Evolutionary conservation across 805 yeast genomes (phyloP).

Genomic region (Starmerella apis): DNA sequence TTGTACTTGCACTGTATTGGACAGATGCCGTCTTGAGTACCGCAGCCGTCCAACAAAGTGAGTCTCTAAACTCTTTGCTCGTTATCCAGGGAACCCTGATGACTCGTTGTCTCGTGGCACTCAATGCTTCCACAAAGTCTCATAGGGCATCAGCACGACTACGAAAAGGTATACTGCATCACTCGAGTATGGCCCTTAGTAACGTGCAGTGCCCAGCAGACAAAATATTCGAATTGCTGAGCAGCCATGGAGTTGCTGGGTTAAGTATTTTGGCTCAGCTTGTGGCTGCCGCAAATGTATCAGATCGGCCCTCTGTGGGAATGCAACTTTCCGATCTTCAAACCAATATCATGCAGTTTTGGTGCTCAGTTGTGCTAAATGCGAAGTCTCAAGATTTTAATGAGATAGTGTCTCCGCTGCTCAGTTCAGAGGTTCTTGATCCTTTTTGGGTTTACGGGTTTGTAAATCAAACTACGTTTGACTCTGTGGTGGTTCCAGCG

Average conservation of each 20-base stretch:
- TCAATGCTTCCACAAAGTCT: background rate
- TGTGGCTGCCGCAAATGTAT: background rate
- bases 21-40: conserved; percentile 2
- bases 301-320: background rate
- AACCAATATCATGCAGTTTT: conserved; percentile 19
- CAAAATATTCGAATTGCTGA: background rate
- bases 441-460: conserved; percentile 10
- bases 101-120: background rate
- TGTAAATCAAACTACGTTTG: conserved; percentile 35
- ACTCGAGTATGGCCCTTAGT: background rate
- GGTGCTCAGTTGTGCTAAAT: conserved; percentile 28
- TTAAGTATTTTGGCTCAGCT: conserved; percentile 2
- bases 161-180: background rate
- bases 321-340: background rate
- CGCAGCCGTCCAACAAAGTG: background rate
- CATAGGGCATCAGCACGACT: background rate
- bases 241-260: conserved; percentile 8
- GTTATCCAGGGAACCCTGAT: conserved; percentile 3
- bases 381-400: conserved; percentile 26
- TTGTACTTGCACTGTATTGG: conserved; percentile 15
- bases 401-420: conserved; percentile 11
- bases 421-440: conserved; percentile 17
- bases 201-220: background rate
- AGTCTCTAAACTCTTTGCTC: conserved; percentile 1
- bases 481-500: conserved; percentile 41